Conservation (phyloP, 306 rosid genomes). For the Corylus avellana region DNA sequence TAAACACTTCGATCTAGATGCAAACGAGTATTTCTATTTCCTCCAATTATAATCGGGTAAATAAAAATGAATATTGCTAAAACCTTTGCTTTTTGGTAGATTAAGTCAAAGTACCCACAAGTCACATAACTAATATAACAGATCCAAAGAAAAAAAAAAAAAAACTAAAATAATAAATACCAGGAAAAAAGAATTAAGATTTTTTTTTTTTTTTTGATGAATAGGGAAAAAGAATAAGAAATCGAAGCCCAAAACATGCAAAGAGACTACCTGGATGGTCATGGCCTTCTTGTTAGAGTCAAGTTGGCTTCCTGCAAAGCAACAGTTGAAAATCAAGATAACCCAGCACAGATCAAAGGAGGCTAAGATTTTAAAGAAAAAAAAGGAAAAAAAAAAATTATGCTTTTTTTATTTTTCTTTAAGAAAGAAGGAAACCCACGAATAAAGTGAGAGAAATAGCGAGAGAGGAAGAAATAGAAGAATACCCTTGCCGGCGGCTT, state of each 20-base stretch:
- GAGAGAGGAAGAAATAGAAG: neutral
- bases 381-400: no score
- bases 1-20: no score
- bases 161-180: no score
- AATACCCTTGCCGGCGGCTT: slow-evolving; percentile 37
- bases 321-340: no score
- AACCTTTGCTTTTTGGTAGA: no score
- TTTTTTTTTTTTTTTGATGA: no score
- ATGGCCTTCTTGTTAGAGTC: slow-evolving; percentile 65
- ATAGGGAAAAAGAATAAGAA: neutral
- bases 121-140: neutral
- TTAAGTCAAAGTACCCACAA: no score
- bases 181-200: neutral
- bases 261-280: slow-evolving; percentile 53
- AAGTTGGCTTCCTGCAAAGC: slow-evolving; percentile 52
- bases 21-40: no score
- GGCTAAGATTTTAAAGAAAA: neutral
- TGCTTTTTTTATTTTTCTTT: neutral
- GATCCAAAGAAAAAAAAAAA: neutral
- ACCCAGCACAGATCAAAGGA: slow-evolving; percentile 4
- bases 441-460: no score
- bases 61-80: no score
- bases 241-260: neutral
- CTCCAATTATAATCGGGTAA: no score
- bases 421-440: neutral